phyloP scores from a whole-genome alignment of 2,329 filamentous ascomycete species.

The Fusarium longipes region DNA sequence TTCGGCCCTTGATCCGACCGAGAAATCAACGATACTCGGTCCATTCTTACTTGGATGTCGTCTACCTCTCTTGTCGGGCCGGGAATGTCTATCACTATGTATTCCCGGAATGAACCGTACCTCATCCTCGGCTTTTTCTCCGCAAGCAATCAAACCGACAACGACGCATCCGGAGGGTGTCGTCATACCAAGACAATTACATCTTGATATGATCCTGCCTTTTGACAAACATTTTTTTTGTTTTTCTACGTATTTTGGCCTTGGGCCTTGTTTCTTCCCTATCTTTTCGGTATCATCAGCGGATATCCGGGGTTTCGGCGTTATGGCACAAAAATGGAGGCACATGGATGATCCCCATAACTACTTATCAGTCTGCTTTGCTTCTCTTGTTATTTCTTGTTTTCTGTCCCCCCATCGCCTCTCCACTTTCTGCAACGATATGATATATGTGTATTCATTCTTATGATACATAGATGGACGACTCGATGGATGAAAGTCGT shows the following conservation, averaged over 20 bases:
- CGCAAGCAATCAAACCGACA: conserved; percentile 13
- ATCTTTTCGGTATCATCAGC: conserved; percentile 10
- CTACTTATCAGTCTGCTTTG: neutral
- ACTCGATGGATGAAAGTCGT: conserved; percentile 17
- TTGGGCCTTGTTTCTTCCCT: neutral
- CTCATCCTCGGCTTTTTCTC: conserved; percentile 19
- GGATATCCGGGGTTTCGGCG: conserved; percentile 34
- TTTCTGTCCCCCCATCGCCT: neutral
- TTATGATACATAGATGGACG: conserved; percentile 20
- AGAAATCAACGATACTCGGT: neutral
- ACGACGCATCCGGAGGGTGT: conserved; percentile 7
- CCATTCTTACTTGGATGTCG: neutral
- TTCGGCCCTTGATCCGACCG: conserved; percentile 19
- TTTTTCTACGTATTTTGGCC: neutral
- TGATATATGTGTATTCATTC: conserved; percentile 3
- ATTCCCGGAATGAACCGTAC: conserved; percentile 10
- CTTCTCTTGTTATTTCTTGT: neutral
- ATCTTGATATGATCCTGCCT: neutral
- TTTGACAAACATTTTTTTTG: neutral
- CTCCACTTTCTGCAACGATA: conserved; percentile 24
- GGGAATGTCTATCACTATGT: neutral
- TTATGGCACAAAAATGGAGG: conserved; percentile 18
- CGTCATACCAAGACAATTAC: conserved; percentile 12
- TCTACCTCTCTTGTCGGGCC: conserved; percentile 7
- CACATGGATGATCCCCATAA: conserved; percentile 5